Evolutionary conservation across 805 yeast species (phyloP), one percentile per base, ranked within the genome.

Genomic region (Lachancea sp.): DNA sequence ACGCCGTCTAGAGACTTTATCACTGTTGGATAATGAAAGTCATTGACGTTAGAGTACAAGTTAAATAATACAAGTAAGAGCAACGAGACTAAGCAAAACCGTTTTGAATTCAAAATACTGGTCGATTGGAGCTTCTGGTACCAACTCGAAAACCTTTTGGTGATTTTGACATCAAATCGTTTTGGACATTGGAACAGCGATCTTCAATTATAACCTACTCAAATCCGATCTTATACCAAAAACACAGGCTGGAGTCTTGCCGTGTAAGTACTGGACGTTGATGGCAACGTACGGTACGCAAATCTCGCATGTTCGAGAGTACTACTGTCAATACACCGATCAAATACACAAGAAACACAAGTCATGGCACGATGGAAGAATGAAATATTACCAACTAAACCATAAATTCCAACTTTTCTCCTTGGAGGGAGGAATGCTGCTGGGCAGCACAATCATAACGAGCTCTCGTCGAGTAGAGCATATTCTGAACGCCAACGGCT

Each of bases 331-430:
- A 41, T 63, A 62, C 42, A 53, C 65, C 1, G 60, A 56, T 41
- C 62, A 63, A 25, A 43, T 63, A 9, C 50, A 56, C 34, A 62
- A 62, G 51, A 63, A 63, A 47, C 64, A 56, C 35, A 63, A 63
- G 44, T 38, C 55, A 2, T 63, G 67, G 67, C 66, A 63, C 42
- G 67, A 63, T 50, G 67, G 67, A 5, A 56, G 47, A 33, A 29
- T 63, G 31, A 62, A 54, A 38, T 57, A 50, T 33, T 54, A 45
- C 17, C 44, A 52, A 27, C 19, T 49, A 13, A 56, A 52, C 32
- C 57, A 51, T 44, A 50, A 55, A 33, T 54, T 62, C 32, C 49
- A 48, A 38, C 49, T 62, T 13, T 58, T 51, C 39, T 40, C 57
- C 5, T 50, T 51, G 17, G 60, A 54, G 10, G 61, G 53, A 25